Conservation (phyloP, 2,329 filamentous ascomycete species). For the Penicillium polonicum region DNA sequence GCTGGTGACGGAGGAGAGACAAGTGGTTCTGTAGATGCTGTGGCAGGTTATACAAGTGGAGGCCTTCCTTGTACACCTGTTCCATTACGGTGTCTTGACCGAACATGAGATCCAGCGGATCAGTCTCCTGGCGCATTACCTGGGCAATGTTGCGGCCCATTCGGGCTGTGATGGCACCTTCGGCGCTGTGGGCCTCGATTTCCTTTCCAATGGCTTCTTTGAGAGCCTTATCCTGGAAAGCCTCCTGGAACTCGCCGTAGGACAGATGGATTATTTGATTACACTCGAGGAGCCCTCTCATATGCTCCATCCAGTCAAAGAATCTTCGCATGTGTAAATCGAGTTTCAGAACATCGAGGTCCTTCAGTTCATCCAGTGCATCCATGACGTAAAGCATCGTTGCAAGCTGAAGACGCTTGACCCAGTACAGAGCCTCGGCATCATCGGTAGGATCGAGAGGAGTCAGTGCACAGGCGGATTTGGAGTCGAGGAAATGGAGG, state of each 20-base stretch:
- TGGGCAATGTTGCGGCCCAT: constrained; percentile 33
- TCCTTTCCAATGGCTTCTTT: constrained; percentile 26
- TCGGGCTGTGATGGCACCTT: constrained; percentile 33
- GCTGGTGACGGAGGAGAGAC: constrained; percentile 21
- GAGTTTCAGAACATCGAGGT: constrained; percentile 15
- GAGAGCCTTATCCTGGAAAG: constrained; percentile 16
- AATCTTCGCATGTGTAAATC: constrained; percentile 30
- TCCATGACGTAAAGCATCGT: constrained; percentile 31
- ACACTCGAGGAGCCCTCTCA: constrained; percentile 17
- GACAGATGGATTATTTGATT: constrained; percentile 28
- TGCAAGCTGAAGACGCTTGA: constrained; percentile 30
- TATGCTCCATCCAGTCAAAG: constrained; percentile 31
- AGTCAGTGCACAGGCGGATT: constrained; percentile 14
- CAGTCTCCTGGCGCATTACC: constrained; percentile 29
- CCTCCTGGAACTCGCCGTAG: constrained; percentile 22
- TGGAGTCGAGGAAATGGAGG: constrained; percentile 22
- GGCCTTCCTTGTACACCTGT: constrained; percentile 28
- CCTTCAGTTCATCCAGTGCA: constrained; percentile 24
- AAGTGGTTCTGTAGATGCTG: constrained; percentile 20
- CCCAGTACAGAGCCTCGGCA: constrained; percentile 16
- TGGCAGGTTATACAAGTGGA: constrained; percentile 25
- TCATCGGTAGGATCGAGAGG: constrained; percentile 1
- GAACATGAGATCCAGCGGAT: constrained; percentile 38
- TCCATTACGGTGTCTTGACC: constrained; percentile 34
- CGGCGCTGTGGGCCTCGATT: constrained; percentile 25